Base-by-base conservation (phyloP, 768 basidiomycete genomes). In the Amanita polypyramis region DNA sequence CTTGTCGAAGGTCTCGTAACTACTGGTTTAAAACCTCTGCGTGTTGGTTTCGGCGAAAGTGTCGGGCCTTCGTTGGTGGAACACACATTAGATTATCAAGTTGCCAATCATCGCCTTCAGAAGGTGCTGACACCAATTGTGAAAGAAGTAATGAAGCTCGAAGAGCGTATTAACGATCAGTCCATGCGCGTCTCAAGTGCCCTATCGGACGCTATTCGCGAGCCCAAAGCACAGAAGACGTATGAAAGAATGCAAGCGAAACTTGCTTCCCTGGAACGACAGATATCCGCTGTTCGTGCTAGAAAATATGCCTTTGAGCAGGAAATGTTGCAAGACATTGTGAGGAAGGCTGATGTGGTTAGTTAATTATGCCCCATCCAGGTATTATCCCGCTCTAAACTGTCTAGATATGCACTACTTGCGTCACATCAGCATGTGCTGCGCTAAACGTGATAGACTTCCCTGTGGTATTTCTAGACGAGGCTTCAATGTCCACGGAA, bases 401-500 rank as follows among this genome's bases (percentile, higher is more conserved):
- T 47, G 27, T 45, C 5, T n/a, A 85, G 81, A 79, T 93, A 48
- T 93, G 91, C 61, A 88, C 91, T 10, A 94, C 91, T 2, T 92
- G 88, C 60, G 77, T 94, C 43, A 82, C 86, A 0, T 77, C 89
- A 11, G 86, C 81, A 8, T 79, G 77, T 17, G 61, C 65, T 15
- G 70, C 77, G 0, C 64, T 93, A 46, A 77, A 79, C 51, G 75
- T 82, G 5, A 71, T 80, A 14, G 94, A 96, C 60, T 94, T 96
- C 58, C 93, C 93, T 2, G 77, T 95, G 27, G 92, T 96, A 1
- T 93, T 95, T 57, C 65, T 96, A 11, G 94, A 97, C 58, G 93
- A 97, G 63, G 94, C 94, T 1, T 90, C 88, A 6, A 95, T 96
- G 91, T 91, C 88, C 27, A 95, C 92, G 2, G 93, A 97, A 64